Evolutionary conservation across 768 basidiomycete species (phyloP), one percentile per base, ranked within the genome.

Genomic region (Trametes coccinea): DNA sequence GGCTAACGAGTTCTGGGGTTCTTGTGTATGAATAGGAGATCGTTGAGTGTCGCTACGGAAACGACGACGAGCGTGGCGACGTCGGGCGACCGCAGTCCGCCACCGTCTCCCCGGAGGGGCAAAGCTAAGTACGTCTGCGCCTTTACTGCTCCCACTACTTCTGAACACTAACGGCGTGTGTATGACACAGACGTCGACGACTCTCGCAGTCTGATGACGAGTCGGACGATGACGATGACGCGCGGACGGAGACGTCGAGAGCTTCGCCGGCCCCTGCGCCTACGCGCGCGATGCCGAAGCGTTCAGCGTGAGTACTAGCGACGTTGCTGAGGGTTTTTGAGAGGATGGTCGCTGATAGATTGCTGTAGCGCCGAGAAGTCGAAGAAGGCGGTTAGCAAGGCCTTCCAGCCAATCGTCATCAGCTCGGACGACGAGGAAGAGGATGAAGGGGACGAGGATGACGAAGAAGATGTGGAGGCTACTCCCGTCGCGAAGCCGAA

Each of bases 21-120:
- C n/a, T n/a, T n/a, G n/a, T n/a, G n/a, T n/a, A n/a, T n/a, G n/a
- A n/a, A n/a, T n/a, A 89, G 86, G 63, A 79, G 88, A 47, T 88
- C 88, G 1, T 78, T 78, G 55, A 89, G 88, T 55, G 74, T 86
- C 43, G 69, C 75, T 10, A 88, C 79, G n/a, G 72, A 70, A 17
- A 65, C 72, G 40, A 76, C 80, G 30, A 75, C 67, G 30, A 79
- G 75, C 29, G 80, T 77, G 5, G 69, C 62, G 1, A 67, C 66
- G 2, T 68, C 67, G 22, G 66, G 59, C n/a, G 67, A 67, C 47
- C 65, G 62, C 43, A 56, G 58, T 37, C 53, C 59, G 4, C 55
- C 65, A 1, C 63, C 62, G 16, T 60, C 67, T 14, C 46, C 62
- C 2, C 62, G 59, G 53, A 61, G 70, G 58, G 46, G 69, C 60